phyloP scores from a whole-genome alignment of 179 eudicot genomes.

The Heliamphora pulchella region DNA sequence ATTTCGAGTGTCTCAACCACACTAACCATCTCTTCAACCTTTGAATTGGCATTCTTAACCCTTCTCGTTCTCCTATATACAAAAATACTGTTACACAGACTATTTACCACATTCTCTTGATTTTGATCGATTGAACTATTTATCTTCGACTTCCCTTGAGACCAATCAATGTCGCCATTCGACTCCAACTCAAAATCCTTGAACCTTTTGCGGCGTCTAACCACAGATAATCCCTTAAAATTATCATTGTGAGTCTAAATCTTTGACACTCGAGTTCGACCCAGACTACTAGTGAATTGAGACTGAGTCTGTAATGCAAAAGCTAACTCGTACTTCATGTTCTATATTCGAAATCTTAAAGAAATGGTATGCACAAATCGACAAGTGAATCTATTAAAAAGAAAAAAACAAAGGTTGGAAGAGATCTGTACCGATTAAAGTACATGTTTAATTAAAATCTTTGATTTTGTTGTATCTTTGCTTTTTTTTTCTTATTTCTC shows the following conservation, averaged over 20 bases:
- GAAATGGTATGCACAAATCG: conserved; percentile 1
- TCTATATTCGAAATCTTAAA: not conserved
- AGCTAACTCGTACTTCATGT: conserved; percentile 45
- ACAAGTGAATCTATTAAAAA: not conserved
- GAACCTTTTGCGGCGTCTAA: conserved; percentile 3
- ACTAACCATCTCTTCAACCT: conserved; percentile 2
- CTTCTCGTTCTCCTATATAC: conserved; percentile 27
- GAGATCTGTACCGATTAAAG: not conserved
- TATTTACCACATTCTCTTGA: conserved; percentile 11
- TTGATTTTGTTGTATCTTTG: too few relatives aligned
- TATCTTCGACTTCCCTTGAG: not conserved
- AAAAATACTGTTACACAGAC: conserved; percentile 16
- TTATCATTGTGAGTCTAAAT: not conserved
- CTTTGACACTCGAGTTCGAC: conserved; percentile 26
- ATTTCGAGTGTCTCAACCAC: not conserved
- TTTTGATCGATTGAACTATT: conserved; percentile 3
- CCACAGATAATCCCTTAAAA: not conserved
- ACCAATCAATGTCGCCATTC: not conserved
- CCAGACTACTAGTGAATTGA: conserved; percentile 19
- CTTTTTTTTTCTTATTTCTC: too few relatives aligned
- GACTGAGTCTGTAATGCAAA: conserved; percentile 26
- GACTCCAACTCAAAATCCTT: conserved; percentile 12
- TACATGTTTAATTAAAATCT: not conserved
- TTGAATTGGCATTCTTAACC: conserved; percentile 16
- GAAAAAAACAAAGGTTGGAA: not conserved